Evolutionary conservation across 805 yeast species (phyloP).

Genomic region (Clavispora vitiphila): DNA sequence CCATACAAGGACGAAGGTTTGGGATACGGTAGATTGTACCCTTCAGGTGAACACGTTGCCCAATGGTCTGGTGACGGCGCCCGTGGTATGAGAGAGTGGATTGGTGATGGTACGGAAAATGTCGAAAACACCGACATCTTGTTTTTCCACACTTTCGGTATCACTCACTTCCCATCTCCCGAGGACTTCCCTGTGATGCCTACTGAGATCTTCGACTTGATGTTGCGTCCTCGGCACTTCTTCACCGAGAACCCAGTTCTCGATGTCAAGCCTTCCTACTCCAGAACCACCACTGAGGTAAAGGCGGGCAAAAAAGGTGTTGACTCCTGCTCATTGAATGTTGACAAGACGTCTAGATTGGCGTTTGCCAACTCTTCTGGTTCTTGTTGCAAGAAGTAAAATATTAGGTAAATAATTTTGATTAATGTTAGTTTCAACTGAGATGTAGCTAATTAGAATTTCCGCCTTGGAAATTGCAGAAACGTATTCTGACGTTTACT

Average conservation of each 20-base stretch:
- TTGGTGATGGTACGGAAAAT: constrained; percentile 53
- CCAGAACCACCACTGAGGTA: constrained; percentile 39
- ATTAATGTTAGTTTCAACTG: too few relatives aligned
- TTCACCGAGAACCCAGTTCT: constrained; percentile 73
- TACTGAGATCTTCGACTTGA: constrained; percentile 70
- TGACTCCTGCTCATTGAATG: constrained; percentile 31
- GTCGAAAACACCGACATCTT: constrained; percentile 68
- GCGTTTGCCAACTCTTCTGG: constrained; percentile 39
- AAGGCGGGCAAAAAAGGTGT: constrained; percentile 32
- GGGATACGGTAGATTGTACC: constrained; percentile 60
- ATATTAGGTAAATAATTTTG: not conserved
- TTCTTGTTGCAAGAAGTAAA: constrained; percentile 24
- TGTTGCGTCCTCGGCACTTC: constrained; percentile 75
- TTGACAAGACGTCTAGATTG: constrained; percentile 47
- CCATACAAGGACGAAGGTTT: constrained; percentile 55
- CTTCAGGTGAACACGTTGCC: constrained; percentile 76
- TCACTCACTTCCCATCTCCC: constrained; percentile 83
- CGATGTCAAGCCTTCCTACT: constrained; percentile 63
- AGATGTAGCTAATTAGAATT: too few relatives aligned
- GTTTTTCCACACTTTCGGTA: constrained; percentile 77
- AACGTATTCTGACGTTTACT: too few relatives aligned
- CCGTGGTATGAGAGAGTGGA: constrained; percentile 65
- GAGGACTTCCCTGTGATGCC: constrained; percentile 92
- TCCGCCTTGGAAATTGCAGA: too few relatives aligned
- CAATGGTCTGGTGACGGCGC: constrained; percentile 70